A percentile compares a stretch with the other conserved stretches of the same genome.
phyloP scores from a whole-genome alignment of 768 basidiomycete species.

The Mycena albidolilacea region DNA sequence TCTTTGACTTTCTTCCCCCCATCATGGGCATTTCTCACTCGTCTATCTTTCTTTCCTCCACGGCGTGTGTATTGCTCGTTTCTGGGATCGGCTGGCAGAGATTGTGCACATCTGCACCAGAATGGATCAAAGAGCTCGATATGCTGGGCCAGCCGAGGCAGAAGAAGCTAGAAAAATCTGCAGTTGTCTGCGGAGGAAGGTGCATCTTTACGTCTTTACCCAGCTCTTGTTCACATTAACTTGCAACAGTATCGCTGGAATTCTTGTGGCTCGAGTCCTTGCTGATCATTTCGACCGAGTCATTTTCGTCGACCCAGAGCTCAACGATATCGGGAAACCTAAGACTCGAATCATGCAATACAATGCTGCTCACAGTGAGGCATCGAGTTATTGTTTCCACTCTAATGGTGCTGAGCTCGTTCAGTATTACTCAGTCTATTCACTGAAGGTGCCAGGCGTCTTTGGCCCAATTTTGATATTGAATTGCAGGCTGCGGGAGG shows the following conservation, averaged over 20 bases:
- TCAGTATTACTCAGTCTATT: slow-evolving; percentile 34
- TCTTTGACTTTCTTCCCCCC: too few relatives aligned
- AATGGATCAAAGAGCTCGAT: slow-evolving; percentile 23
- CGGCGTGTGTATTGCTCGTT: background rate
- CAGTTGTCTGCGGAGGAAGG: slow-evolving; percentile 47
- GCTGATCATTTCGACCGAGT: slow-evolving; percentile 12
- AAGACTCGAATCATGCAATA: slow-evolving; percentile 41
- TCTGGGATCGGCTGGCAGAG: slow-evolving; percentile 23
- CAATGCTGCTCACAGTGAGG: slow-evolving; percentile 36
- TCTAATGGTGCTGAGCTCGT: too few relatives aligned
- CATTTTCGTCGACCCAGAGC: slow-evolving; percentile 46
- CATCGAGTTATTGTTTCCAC: background rate
- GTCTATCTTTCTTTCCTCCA: background rate
- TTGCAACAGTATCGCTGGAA: slow-evolving; percentile 44
- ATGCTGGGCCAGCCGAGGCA: slow-evolving; percentile 14
- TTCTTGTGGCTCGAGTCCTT: slow-evolving; percentile 45
- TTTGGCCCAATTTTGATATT: slow-evolving; percentile 44
- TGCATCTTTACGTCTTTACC: background rate
- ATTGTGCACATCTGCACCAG: slow-evolving; percentile 4
- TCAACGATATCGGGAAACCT: slow-evolving; percentile 25
- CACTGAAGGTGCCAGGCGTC: slow-evolving; percentile 35
- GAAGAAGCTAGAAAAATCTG: slow-evolving; percentile 32
- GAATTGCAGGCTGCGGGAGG: slow-evolving; percentile 33
- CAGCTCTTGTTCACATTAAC: background rate
- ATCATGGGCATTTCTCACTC: too few relatives aligned